Evolutionary conservation across 768 basidiomycete species (phyloP).

Genomic region (Rhizopogon rudus): DNA sequence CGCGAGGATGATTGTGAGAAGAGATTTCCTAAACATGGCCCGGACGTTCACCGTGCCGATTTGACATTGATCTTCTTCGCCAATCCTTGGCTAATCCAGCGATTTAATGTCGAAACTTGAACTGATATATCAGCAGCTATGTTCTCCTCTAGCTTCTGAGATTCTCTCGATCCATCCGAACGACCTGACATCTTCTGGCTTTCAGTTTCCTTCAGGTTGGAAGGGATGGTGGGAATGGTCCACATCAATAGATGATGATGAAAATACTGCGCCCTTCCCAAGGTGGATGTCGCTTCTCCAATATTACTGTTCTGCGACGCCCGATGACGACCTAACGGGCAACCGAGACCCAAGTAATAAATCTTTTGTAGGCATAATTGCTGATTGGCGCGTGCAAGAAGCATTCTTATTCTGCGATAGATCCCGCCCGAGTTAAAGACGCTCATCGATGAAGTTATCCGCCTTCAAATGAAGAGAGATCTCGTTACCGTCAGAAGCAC

Average conservation of each 20-base stretch:
- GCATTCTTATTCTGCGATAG: constrained; percentile 6
- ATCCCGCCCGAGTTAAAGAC: constrained; percentile 18
- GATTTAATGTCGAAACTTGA: neutral
- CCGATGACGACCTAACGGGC: neutral
- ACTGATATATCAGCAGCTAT: constrained; percentile 1
- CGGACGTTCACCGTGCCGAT: too few species aligned
- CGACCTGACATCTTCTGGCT: constrained; percentile 26
- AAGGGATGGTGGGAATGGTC: constrained; percentile 37
- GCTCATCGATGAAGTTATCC: constrained; percentile 18
- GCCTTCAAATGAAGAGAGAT: constrained; percentile 21
- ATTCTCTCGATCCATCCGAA: constrained; percentile 47
- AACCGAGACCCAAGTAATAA: neutral
- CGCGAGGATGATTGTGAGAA: neutral
- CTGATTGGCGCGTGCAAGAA: neutral
- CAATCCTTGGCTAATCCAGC: neutral
- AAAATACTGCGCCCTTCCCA: constrained; percentile 12
- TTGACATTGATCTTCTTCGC: neutral
- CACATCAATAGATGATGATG: constrained; percentile 3
- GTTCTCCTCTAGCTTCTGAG: neutral
- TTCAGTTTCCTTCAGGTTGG: constrained; percentile 18
- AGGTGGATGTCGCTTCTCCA: constrained; percentile 21
- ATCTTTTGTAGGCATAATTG: neutral
- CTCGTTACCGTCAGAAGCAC: constrained; percentile 4
- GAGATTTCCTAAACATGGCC: neutral
- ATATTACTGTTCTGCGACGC: constrained; percentile 6